Evolutionary conservation across 1,284 basidiomycete species (phyloP), one percentile per base, ranked within the genome.

Genomic region (Waitea zeae): DNA sequence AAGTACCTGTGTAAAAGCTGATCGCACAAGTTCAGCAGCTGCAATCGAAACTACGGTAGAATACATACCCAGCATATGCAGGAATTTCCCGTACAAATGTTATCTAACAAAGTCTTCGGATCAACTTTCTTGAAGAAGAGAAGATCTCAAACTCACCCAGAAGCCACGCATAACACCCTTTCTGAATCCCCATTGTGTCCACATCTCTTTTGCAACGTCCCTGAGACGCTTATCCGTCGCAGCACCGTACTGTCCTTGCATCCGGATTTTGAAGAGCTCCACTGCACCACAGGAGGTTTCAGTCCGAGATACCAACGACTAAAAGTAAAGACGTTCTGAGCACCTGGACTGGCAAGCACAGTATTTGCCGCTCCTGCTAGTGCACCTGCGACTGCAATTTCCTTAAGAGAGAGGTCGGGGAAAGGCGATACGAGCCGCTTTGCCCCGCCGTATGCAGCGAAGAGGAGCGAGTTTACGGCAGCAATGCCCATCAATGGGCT

Each of bases 161-260:
- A 90, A 97, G 0, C 93, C 93, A 20, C 93, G 64, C 90, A 97
- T 95, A 35, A 97, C 69, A 5, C 93, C 93, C 39, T 73, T 66
- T 30, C 73, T 59, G 43, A 96, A 74, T 0, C 93, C 92, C 63
- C 78, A 87, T 38, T 83, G 57, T 19, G 49, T 52, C 78, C 87
- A 93, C 73, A 92, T 86, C 45, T 92, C 84, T 13, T 56, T 60
- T 4, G 73, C 71, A 3, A 95, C 66, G 2, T 59, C 64, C 20
- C 74, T 59, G 20, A 95, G 62, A 30, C 71, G 67, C 56, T 92
- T 84, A 49, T 92, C 87, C 4, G 66, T 62, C 7, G 68, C 61
- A 2, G 61, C 65, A 13, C 81, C 84, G 44, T 88, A 89, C 49
- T 92, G 86, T 3, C 86, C 89, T 57, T 97, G 92, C 90, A 96